phyloP scores from a whole-genome alignment of 176 grass and related monocot species.

The Aegilops sharonensis region DNA sequence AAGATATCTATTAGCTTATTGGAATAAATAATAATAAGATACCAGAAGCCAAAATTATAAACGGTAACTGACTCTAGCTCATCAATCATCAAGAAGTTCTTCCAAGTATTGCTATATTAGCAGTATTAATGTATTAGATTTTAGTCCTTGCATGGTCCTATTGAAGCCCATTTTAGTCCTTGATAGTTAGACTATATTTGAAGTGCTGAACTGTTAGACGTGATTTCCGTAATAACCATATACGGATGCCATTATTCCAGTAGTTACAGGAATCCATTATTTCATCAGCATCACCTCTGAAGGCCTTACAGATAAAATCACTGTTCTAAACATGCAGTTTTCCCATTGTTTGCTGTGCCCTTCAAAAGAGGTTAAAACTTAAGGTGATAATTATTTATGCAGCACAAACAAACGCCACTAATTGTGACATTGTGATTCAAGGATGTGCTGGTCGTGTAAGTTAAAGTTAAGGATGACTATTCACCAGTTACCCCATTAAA shows the following conservation, averaged over 20 bases:
- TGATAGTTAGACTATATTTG: not conserved
- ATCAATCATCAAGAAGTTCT: not conserved
- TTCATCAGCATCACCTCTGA: not conserved
- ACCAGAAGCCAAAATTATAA: not conserved
- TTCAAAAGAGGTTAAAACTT: not conserved
- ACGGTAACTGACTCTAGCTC: not conserved
- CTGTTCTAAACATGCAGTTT: not conserved
- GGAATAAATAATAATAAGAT: not conserved
- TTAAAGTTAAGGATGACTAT: not conserved
- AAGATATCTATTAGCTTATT: not conserved
- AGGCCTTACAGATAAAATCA: not conserved
- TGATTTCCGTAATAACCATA: not conserved
- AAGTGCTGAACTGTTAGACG: not conserved
- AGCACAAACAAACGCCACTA: not conserved
- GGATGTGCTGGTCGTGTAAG: not conserved
- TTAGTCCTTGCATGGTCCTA: not conserved
- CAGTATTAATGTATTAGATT: not conserved
- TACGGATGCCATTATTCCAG: not conserved
- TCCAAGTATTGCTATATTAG: not conserved
- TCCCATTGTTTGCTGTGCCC: not conserved
- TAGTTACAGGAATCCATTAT: not conserved
- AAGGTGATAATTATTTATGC: not conserved
- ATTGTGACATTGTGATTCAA: not conserved
- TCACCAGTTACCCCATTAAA: not conserved
- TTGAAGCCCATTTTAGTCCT: not conserved